Conservation (phyloP, 495 filamentous ascomycete genomes). For the Podospora anserina region DNA sequence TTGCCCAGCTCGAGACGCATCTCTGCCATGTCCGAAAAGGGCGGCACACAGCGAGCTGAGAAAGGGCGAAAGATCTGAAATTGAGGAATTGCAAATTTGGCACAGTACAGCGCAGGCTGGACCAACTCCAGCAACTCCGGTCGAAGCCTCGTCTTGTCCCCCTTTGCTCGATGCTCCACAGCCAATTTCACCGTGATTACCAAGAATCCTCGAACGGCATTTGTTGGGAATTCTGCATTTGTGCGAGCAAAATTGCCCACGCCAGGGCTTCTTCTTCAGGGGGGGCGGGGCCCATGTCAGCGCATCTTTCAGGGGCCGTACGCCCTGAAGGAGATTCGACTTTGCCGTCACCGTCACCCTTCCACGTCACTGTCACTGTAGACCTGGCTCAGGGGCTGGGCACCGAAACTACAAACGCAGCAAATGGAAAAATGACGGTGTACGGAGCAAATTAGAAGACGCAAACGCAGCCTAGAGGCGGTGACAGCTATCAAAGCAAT, state of each 20-base stretch:
- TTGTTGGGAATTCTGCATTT: slow-evolving; percentile 2
- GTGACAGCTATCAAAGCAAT: neutral
- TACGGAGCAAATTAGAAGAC: neutral
- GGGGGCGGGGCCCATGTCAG: slow-evolving; percentile 4
- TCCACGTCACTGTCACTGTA: neutral
- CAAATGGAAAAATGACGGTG: neutral
- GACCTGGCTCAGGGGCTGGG: neutral
- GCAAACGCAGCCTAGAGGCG: neutral
- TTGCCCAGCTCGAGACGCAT: slow-evolving; percentile 13
- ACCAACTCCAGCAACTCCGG: slow-evolving; percentile 13
- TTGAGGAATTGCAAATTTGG: slow-evolving; percentile 30
- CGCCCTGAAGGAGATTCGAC: slow-evolving; percentile 3
- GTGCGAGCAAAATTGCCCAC: slow-evolving; percentile 3
- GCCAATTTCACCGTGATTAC: slow-evolving; percentile 26
- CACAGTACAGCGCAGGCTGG: slow-evolving; percentile 11
- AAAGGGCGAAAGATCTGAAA: slow-evolving; percentile 13
- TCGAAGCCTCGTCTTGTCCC: slow-evolving; percentile 24
- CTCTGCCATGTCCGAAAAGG: slow-evolving; percentile 19
- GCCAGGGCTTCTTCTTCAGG: slow-evolving; percentile 9
- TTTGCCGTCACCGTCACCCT: slow-evolving; percentile 1
- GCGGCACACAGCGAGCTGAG: slow-evolving; percentile 29
- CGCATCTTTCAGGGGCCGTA: slow-evolving; percentile 5
- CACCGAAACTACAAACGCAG: neutral
- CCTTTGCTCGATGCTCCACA: slow-evolving; percentile 24
- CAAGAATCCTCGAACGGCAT: slow-evolving; percentile 11